Evolutionary conservation across 2,329 filamentous ascomycete genomes (phyloP).

Genomic region (Botrytis aclada): DNA sequence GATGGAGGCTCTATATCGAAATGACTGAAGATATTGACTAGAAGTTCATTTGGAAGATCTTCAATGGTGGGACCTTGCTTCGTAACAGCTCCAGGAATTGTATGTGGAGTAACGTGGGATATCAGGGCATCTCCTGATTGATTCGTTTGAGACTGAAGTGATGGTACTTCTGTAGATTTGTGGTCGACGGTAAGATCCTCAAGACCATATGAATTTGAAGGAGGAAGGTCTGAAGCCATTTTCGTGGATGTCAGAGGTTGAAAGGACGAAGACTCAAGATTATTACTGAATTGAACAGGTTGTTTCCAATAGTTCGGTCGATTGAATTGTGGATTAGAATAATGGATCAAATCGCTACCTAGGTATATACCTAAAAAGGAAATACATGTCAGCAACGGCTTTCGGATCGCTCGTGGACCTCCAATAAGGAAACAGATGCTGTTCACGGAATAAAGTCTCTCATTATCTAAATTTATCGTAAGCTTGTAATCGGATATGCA

Average conservation of each 20-base stretch:
- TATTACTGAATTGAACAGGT: background rate
- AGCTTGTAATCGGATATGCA: background rate
- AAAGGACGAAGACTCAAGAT: background rate
- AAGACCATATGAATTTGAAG: background rate
- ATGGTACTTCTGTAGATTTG: background rate
- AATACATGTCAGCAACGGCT: constrained; percentile 1
- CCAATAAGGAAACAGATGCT: background rate
- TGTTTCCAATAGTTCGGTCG: background rate
- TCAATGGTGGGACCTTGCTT: constrained; percentile 21
- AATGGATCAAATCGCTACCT: background rate
- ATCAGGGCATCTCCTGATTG: background rate
- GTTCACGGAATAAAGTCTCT: background rate
- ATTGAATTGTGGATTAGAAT: background rate
- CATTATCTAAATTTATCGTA: background rate
- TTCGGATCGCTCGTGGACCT: background rate
- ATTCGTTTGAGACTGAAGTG: background rate
- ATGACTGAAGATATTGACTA: constrained; percentile 55
- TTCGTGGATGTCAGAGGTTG: background rate
- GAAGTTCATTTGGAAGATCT: constrained; percentile 58
- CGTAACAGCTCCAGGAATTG: background rate
- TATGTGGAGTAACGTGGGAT: constrained; percentile 2
- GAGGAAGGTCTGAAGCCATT: background rate
- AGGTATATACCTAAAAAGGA: background rate
- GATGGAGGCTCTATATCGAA: constrained; percentile 52
- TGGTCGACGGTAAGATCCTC: background rate